These are phyloP conservation scores for Eucalyptus polyanthemos DNA, from an alignment of 345 rosid species.

Conservation along the genomic window DNA sequence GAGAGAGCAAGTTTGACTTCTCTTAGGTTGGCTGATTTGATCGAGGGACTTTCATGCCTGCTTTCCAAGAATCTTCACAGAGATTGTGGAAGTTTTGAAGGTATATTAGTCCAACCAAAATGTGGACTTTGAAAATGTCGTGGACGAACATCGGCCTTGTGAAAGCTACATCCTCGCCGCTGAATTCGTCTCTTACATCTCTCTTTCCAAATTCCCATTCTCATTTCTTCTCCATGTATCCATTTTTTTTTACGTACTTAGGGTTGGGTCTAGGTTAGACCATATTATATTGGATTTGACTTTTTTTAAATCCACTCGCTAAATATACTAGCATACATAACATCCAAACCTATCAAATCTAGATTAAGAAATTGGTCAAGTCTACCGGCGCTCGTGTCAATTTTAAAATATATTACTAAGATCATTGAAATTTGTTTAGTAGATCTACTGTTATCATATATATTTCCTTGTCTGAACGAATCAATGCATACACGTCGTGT, in stretches of 20 bases:
- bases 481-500: accelerated
- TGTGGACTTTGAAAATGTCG: neutral
- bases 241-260: too few relatives aligned
- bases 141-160: neutral
- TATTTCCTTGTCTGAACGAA: neutral
- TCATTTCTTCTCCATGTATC: too few relatives aligned
- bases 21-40: neutral
- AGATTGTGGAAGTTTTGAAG: neutral
- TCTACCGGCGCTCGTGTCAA: accelerated
- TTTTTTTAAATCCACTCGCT: neutral
- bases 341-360: neutral
- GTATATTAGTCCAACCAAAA: neutral
- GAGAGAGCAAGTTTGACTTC: neutral
- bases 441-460: neutral
- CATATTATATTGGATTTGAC: too few relatives aligned
- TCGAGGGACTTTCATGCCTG: neutral
- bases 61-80: neutral
- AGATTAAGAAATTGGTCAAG: too few relatives aligned
- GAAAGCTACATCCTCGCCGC: too few relatives aligned
- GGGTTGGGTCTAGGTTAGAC: too few relatives aligned
- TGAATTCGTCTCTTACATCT: too few relatives aligned
- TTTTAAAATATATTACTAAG: neutral
- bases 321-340: too few relatives aligned
- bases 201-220: too few relatives aligned
- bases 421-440: neutral